These are phyloP conservation scores for Antrodiella citrinella DNA, from an alignment of 768 basidiomycete genomes.

Conservation along the genomic window DNA sequence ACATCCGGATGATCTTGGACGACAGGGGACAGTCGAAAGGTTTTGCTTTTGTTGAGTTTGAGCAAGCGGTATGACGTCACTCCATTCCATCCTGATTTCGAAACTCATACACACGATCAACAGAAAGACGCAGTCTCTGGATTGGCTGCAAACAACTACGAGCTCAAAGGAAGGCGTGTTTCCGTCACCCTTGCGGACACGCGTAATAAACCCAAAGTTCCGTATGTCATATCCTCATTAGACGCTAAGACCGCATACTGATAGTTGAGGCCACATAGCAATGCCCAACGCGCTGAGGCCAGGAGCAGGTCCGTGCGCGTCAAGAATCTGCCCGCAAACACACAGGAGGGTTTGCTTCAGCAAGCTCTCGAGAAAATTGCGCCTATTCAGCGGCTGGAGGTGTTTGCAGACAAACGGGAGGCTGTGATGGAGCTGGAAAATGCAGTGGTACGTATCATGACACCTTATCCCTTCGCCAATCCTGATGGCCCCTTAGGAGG, in stretches of 20 bases:
- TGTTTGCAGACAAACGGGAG: constrained; percentile 54
- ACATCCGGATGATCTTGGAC: constrained; percentile 71
- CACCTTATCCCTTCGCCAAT: not conserved
- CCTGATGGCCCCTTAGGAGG: constrained; percentile 48
- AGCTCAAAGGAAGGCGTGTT: constrained; percentile 84
- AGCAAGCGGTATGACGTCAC: constrained; percentile 49
- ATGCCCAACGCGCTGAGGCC: constrained; percentile 46
- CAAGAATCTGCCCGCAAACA: constrained; percentile 60
- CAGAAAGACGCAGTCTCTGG: constrained; percentile 67
- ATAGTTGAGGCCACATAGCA: constrained; percentile 7
- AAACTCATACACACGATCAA: constrained; percentile 1
- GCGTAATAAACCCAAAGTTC: constrained; percentile 28
- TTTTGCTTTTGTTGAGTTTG: constrained; percentile 90
- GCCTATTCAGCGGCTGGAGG: constrained; percentile 62
- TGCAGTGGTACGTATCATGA: constrained; percentile 42
- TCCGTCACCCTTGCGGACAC: constrained; percentile 82
- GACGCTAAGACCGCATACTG: not conserved
- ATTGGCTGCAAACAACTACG: constrained; percentile 75
- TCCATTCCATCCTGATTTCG: not conserved
- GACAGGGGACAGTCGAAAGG: constrained; percentile 67
- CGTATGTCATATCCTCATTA: constrained; percentile 11
- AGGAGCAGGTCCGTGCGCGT: constrained; percentile 71
- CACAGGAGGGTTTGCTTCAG: constrained; percentile 89
- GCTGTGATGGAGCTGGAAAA: constrained; percentile 61
- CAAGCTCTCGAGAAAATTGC: constrained; percentile 79